Evolutionary conservation across 192 early-diverging fungal species (phyloP), one percentile per base, ranked within the genome.

Genomic region (Helicostylum pulchrum): DNA sequence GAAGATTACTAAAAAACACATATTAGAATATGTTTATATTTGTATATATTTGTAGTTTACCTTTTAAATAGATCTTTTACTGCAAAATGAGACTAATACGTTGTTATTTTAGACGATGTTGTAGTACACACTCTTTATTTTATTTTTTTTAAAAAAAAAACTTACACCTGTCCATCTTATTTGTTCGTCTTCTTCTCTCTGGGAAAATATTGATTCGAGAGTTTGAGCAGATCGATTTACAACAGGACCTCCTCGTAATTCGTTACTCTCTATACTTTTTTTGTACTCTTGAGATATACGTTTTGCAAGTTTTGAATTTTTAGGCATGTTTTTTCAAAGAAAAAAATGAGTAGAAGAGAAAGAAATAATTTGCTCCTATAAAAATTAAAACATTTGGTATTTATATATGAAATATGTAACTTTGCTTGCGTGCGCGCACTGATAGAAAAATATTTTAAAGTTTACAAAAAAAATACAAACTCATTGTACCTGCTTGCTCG

Each of bases 71-170:
- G 32, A 21, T 59, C 47, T 19, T 72, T 72, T 15, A 62, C 26
- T 19, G 65, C 53, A 49, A 72, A 72, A 36, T 72, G 70, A 54
- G 61, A 53, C 70, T 72, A 43, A 43, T 17, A 49, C 12, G 49
- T 10, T 14, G 52, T 15, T 11, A 6, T 53, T 20, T 21, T 17
- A 48, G 26, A 43, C 7, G 26, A 14, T 0, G 21, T 5, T 26
- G 26, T 26, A 26, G 26, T 26, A 26, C 26, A 26, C 26, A 26
- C 0, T 26, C n/a, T 7, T 47, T n/a, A n/a, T n/a, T n/a, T n/a
- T n/a, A n/a, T 19, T 54, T 66, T 66, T 32, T 21, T 30, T 46
- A 39, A 42, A 19, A 23, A 30, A 53, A 21, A 46, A 4, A 39
- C 43, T 59, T 64, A 57, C 49, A 17, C 44, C 47, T 53, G 58